Base-by-base conservation (phyloP, 2,329 filamentous ascomycete species). In the Gaeumannomyces sp. region DNA sequence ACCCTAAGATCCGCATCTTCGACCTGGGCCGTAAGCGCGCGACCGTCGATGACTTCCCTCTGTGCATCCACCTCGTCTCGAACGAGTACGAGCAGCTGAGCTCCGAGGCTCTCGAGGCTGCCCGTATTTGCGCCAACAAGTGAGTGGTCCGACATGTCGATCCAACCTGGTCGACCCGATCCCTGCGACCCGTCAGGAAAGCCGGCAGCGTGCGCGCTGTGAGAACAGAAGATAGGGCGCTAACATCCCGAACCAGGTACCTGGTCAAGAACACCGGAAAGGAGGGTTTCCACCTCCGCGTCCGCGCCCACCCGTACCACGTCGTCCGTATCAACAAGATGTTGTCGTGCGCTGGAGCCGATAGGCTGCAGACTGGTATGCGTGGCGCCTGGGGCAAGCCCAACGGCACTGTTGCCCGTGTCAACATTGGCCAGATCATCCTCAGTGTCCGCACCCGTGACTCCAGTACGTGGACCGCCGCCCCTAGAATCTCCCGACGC, bases 251-350 rank as follows among this genome's bases (percentile, higher is more conserved):
- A 50, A 28, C 28, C 50, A 69, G 68, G 68, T 96, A 90, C 84
- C 80, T 90, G 71, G 86, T 89, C 81, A 90, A 90, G 85, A 80
- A 81, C 74, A 80, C 82, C 74, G 88, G 88, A 80, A 90, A 90
- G 85, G 88, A 90, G 77, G 80, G 81, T 77, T 90, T 90, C 86
- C 88, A 90, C 79, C 82, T 90, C 73, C 87, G 88, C 75, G 85
- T 90, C 78, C 88, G 95, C 79, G 93, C 93, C 78, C 95, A 99
- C 88, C 95, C 95, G 73, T 99, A 92, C 92, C 95, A 99, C 88
- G 95, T 99, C 84, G 91, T 99, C 87, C 95, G 95, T 84, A 99
- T 99, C 93, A 99, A 99, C 93, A 99, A 99, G 91, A 99, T 99
- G 95, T 94, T 99, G 92, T 98, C 95, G 79, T 99, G 95, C 83